A percentile compares a stretch with the other conserved stretches of the same genome.
Conservation (phyloP, 345 rosid genomes). For the Eucalyptus tenuipes region DNA sequence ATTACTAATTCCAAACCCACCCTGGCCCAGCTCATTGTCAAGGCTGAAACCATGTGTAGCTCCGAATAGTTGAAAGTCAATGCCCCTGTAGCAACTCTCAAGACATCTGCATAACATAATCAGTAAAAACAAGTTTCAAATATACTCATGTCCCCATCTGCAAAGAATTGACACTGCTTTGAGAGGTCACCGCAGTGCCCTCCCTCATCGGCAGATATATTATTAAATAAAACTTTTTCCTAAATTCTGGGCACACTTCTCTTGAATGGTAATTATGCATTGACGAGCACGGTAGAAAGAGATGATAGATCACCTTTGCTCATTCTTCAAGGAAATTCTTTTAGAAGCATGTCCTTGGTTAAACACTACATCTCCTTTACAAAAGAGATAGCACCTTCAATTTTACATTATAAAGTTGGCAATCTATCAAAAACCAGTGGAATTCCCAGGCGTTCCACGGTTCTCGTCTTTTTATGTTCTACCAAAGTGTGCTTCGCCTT, state of each 20-base stretch:
- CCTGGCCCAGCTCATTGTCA: conserved; percentile 71
- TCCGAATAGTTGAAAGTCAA: conserved; percentile 50
- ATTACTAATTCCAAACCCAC: conserved; percentile 75
- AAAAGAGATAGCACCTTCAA: too few relatives aligned
- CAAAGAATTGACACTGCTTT: background rate
- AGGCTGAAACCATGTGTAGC: conserved; percentile 40
- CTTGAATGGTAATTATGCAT: too few relatives aligned
- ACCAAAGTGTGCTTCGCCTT: too few relatives aligned
- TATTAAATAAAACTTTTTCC: background rate
- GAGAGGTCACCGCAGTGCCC: background rate
- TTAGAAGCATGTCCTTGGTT: background rate
- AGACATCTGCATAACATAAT: conserved; percentile 13
- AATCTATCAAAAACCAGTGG: too few relatives aligned
- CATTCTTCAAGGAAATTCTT: background rate
- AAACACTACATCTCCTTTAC: background rate
- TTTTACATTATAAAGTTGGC: too few relatives aligned
- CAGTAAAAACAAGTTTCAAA: background rate
- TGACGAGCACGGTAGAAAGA: background rate
- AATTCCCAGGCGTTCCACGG: too few relatives aligned
- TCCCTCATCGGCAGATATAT: background rate
- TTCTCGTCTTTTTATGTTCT: too few relatives aligned
- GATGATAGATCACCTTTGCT: background rate
- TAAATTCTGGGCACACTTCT: too few relatives aligned
- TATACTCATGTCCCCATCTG: background rate
- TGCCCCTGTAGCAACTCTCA: conserved; percentile 30